phyloP scores from a whole-genome alignment of 1,139 yeast genomes.

The Kodamaea alishanica region DNA sequence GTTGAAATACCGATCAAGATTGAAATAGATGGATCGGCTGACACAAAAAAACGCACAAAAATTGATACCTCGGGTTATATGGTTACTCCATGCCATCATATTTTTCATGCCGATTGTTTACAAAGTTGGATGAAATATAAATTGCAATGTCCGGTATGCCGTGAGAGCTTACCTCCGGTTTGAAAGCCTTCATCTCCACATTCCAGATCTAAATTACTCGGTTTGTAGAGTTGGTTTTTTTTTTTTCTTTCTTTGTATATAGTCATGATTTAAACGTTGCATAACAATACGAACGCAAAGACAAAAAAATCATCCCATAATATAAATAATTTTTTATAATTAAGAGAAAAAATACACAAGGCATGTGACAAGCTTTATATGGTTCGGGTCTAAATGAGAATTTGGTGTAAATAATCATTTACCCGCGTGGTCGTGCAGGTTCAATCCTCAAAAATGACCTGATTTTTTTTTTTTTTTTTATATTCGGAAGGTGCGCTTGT shows the following conservation, averaged over 20 bases:
- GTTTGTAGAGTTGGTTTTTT: too few relatives aligned
- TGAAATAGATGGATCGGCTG: constrained; percentile 14
- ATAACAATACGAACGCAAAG: too few relatives aligned
- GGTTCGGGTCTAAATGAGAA: too few relatives aligned
- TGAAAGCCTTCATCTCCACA: constrained; percentile 15
- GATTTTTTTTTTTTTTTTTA: constrained; percentile 6
- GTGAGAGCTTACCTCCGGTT: constrained; percentile 79
- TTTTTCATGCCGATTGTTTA: constrained; percentile 82
- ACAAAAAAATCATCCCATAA: too few relatives aligned
- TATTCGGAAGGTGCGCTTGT: too few relatives aligned
- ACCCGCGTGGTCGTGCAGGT: constrained; percentile 2
- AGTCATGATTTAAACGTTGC: too few relatives aligned
- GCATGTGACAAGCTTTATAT: too few relatives aligned
- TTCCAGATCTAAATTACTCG: too few relatives aligned
- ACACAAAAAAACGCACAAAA: constrained; percentile 8
- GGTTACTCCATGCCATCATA: constrained; percentile 92
- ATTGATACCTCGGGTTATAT: constrained; percentile 52
- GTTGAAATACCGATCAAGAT: constrained; percentile 58
- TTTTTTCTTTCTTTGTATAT: too few relatives aligned
- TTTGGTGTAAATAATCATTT: too few relatives aligned
- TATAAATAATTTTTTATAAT: too few relatives aligned
- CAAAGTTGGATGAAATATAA: constrained; percentile 94
- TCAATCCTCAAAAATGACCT: constrained; percentile 12
- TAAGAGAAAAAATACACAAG: too few relatives aligned
- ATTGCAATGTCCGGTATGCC: constrained; percentile 90